Evolutionary conservation across 768 basidiomycete species (phyloP), one percentile per base, ranked within the genome.

Genomic region (Dendrothele bispora): DNA sequence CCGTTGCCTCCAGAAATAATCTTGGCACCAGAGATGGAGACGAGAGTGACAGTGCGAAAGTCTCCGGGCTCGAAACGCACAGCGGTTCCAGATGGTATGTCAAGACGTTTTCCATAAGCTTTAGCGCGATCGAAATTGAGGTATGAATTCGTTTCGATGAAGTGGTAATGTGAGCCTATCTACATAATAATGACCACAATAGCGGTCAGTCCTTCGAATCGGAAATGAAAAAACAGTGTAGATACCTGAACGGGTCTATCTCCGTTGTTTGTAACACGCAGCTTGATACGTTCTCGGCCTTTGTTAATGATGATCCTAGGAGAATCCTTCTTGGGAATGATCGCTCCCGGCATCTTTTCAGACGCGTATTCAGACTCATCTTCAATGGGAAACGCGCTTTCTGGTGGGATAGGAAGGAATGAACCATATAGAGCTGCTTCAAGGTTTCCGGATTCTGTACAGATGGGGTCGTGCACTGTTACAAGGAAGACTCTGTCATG

Each of bases 51-150:
- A 1, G 91, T 83, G 70, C 92, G 94, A 30, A 67, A 62, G 56
- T 95, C 92, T 2, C 94, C 92, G 0, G 97, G 95, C 62, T 99
- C 97, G 63, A 99, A 98, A 26, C 97, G 83, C 5, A 97, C 90
- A 5, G 97, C 95, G 1, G 94, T 98, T 5, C 97, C 95, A 0
- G 97, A 85, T 0, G 95, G 71, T 44, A 98, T 97, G 63, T 99
- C 93, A 6, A 99, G 82, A 11, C 89, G 82, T 58, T 83, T 92
- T 5, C 88, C 88, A 52, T 94, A 88, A 0, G 94, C 82, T 49
- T 81, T 75, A 4, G 65, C 68, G 22, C 97, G 85, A 67, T 98
- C 94, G 56, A 98, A 98, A 11, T 73, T 71, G 7, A 98, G 77
- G 0, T 76, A 71, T 4, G 79, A 66, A 69, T 98, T 99, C 2